phyloP scores from a whole-genome alignment of 345 rosid species.

The Citrus mangshanensis region DNA sequence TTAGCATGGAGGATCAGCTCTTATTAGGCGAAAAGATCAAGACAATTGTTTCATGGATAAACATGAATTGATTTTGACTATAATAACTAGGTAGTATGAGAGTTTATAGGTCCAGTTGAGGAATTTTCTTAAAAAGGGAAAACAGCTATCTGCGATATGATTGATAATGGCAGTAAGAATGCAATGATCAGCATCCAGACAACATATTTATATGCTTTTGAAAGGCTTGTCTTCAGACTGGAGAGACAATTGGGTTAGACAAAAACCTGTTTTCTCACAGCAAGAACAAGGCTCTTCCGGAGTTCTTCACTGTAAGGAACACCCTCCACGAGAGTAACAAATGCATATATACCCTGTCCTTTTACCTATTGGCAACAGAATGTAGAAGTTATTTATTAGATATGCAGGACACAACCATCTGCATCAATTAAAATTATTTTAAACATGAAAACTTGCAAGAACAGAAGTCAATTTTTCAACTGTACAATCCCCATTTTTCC shows the following conservation, averaged over 20 bases:
- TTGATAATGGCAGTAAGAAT: background rate
- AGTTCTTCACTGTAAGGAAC: conserved; percentile 87
- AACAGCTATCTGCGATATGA: background rate
- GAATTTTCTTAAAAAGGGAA: background rate
- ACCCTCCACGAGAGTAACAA: conserved; percentile 90
- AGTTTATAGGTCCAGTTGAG: background rate
- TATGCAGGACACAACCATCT: background rate
- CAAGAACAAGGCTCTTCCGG: conserved; percentile 60
- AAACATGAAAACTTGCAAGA: background rate
- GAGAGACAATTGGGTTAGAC: background rate
- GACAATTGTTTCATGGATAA: background rate
- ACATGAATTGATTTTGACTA: background rate
- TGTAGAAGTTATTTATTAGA: background rate
- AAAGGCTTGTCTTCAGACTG: background rate
- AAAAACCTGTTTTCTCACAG: conserved; percentile 80
- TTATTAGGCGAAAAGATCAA: background rate
- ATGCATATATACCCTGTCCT: conserved; percentile 97
- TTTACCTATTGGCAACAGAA: conserved; percentile 54
- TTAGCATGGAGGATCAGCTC: background rate
- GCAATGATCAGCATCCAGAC: background rate
- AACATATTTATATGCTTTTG: background rate
- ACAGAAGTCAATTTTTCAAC: background rate
- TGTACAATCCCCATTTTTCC: background rate
- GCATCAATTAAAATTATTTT: background rate
- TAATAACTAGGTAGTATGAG: background rate